Evolutionary conservation across 2,329 filamentous ascomycete genomes (phyloP).

Genomic region (Xylaria digitata): DNA sequence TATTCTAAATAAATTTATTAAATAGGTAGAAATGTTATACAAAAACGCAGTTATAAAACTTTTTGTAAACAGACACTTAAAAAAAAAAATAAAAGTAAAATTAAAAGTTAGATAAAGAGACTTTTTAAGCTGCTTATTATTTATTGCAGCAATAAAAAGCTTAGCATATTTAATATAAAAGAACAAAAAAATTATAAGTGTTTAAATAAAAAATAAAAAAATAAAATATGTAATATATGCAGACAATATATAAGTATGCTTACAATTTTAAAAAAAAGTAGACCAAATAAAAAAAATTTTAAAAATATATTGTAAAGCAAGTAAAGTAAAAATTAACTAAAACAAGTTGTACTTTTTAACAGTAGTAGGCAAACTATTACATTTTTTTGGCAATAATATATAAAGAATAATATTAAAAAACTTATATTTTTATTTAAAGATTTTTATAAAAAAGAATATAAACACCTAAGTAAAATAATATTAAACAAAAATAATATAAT

Average conservation of each 20-base stretch:
- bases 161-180: background rate
- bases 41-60: background rate
- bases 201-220: background rate
- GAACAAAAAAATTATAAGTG: background rate
- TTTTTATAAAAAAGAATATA: background rate
- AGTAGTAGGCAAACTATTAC: background rate
- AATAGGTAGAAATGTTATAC: background rate
- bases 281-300: background rate
- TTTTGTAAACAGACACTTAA: conserved; percentile 4
- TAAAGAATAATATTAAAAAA: conserved; percentile 3
- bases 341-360: background rate
- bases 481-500: conserved; percentile 3
- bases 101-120: background rate
- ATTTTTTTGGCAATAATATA: no score
- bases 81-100: background rate
- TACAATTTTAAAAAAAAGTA: background rate
- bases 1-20: background rate
- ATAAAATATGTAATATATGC: background rate
- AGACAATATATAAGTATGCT: background rate
- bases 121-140: background rate
- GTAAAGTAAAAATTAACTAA: background rate
- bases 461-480: background rate
- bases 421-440: background rate
- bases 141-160: conserved; percentile 2
- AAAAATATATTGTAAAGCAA: background rate